phyloP scores from a whole-genome alignment of 192 early-diverging fungal genomes.

The Umbelopsis vinacea region DNA sequence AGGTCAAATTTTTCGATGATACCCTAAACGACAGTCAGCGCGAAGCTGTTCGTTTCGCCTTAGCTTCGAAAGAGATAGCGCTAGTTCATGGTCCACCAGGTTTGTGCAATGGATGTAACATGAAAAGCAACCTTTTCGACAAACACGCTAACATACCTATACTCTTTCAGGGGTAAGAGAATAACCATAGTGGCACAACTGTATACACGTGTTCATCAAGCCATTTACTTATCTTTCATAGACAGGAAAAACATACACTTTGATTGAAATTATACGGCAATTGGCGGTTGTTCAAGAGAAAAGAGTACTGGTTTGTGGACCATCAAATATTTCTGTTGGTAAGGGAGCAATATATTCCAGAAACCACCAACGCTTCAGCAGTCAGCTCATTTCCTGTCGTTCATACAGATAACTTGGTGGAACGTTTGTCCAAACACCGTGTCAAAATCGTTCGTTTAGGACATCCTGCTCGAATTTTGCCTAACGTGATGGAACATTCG shows the following conservation, averaged over 20 bases:
- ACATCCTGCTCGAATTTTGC: slow-evolving; percentile 82
- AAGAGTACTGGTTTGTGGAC: slow-evolving; percentile 85
- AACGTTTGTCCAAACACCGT: slow-evolving; percentile 65
- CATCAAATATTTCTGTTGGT: slow-evolving; percentile 88
- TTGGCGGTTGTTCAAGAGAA: slow-evolving; percentile 57
- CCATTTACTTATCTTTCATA: slow-evolving; percentile 1
- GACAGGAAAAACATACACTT: slow-evolving; percentile 89
- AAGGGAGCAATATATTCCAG: slow-evolving; percentile 13
- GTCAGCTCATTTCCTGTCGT: neutral
- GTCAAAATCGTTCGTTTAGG: slow-evolving; percentile 80
- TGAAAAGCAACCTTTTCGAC: neutral
- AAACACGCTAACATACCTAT: neutral
- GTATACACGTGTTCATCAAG: neutral
- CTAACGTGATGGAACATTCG: slow-evolving; percentile 65
- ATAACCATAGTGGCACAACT: neutral
- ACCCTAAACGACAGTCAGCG: slow-evolving; percentile 73
- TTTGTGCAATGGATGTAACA: neutral
- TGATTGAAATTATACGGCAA: slow-evolving; percentile 86
- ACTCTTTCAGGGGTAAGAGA: slow-evolving; percentile 22
- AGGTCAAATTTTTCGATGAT: slow-evolving; percentile 53
- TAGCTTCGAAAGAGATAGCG: slow-evolving; percentile 66
- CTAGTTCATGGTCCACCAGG: slow-evolving; percentile 89
- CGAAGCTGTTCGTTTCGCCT: slow-evolving; percentile 66
- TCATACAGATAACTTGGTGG: slow-evolving; percentile 81
- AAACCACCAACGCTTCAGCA: neutral